Percentiles rank a stretch among this genome's conserved stretches.
Conservation (phyloP, 169 alveolate genomes). For the Blepharisma undulans region DNA sequence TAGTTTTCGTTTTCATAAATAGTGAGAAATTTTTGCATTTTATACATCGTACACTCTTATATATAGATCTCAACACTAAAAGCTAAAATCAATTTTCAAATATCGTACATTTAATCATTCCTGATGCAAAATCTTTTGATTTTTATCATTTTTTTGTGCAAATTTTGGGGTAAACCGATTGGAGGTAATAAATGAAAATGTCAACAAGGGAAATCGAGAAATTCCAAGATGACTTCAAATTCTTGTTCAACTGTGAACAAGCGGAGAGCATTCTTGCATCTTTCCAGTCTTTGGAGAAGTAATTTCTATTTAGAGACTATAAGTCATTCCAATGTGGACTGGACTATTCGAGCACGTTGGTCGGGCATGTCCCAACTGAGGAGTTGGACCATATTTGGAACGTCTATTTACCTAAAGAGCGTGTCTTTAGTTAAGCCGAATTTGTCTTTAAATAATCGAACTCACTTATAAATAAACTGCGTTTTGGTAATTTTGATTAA, state of each 20-base stretch:
- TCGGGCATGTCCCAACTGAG: not conserved
- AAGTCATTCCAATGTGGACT: not conserved
- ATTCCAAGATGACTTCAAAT: not conserved
- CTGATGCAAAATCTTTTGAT: not conserved
- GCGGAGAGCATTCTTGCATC: not conserved
- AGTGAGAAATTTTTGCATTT: too few relatives aligned
- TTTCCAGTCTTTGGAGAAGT: not conserved
- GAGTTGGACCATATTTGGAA: not conserved
- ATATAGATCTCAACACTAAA: too few relatives aligned
- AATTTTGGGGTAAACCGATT: not conserved
- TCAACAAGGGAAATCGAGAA: not conserved
- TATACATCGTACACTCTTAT: too few relatives aligned
- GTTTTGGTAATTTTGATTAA: too few relatives aligned
- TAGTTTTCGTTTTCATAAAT: too few relatives aligned
- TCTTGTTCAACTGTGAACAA: not conserved
- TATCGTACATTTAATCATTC: not conserved
- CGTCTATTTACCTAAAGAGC: not conserved
- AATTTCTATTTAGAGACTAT: not conserved
- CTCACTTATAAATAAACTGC: not conserved
- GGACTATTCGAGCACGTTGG: not conserved
- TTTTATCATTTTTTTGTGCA: not conserved
- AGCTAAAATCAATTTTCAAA: not conserved
- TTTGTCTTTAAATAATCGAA: not conserved
- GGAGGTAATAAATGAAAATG: not conserved
- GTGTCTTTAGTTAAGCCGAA: not conserved